Evolutionary conservation across 2,329 filamentous ascomycete species (phyloP), one percentile per base, ranked within the genome.

Genomic region (Thelonectria rubi): DNA sequence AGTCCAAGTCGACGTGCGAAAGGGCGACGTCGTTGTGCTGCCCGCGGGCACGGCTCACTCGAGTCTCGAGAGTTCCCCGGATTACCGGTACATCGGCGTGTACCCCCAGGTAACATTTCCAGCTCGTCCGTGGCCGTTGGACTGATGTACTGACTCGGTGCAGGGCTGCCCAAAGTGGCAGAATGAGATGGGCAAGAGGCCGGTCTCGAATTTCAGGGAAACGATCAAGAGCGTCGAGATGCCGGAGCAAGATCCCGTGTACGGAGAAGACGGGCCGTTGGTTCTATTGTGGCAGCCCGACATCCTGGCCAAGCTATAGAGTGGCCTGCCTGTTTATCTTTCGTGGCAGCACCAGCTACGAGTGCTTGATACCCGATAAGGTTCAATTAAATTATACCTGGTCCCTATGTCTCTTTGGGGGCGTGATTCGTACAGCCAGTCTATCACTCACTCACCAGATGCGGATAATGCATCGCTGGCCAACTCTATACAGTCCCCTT

Each of bases 41-140:
- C 69, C 68, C 2, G 65, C 68, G 14, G 67, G 68, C 1, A 66
- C 67, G 1, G 65, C 68, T 1, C 67, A 72, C 34, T 66, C 64
- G 1, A 64, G 59, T 12, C 53, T 64, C 12, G 24, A 63, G 24
- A 68, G 65, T 48, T 64, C 62, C 11, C 58, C 58, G 2, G 54
- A 71, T n/a, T 71, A 72, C 21, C 56, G 60, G 4, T 69, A 69
- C 17, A 63, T 72, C 12, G 69, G 68, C 3, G 62, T 71, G 2
- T 72, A 70, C 48, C 65, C 67, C 12, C 46, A 58, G 20, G 66
- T 64, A 26, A 49, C 34, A 37, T 15, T 15, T 15, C 15, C 5
- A 30, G 10, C 15, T 14, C 34, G 34, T 11, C 3, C 3, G 32
- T 34, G 32, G 9, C 10, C 3, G 32, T 14, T 34, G 12, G 12